phyloP scores from a whole-genome alignment of 2,329 filamentous ascomycete species.

The Xylaria sp. region DNA sequence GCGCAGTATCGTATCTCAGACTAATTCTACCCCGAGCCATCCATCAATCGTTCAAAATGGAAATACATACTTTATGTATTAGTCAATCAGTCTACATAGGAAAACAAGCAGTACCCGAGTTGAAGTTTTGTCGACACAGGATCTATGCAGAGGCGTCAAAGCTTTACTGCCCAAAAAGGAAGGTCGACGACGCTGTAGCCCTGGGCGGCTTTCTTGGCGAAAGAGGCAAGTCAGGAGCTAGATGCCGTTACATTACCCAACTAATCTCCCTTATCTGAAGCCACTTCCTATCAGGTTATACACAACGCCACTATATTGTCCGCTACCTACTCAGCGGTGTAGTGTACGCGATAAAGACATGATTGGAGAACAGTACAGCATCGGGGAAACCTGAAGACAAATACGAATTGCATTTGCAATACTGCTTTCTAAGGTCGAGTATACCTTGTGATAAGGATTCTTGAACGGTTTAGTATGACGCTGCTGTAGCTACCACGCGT shows the following conservation, averaged over 20 bases:
- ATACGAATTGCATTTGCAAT: neutral
- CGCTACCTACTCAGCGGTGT: no score
- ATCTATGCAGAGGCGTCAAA: no score
- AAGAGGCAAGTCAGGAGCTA: conserved; percentile 20
- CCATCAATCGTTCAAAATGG: no score
- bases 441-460: neutral
- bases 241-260: conserved; percentile 5
- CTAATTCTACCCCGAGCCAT: no score
- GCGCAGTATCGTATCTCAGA: no score
- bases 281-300: neutral
- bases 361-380: neutral
- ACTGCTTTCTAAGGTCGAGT: neutral
- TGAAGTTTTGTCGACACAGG: neutral
- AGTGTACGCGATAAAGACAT: neutral
- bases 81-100: no score
- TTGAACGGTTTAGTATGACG: neutral
- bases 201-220: conserved; percentile 14
- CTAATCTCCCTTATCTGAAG: conserved; percentile 24
- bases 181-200: conserved; percentile 15
- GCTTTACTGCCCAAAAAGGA: conserved; percentile 16
- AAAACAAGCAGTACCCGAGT: no score
- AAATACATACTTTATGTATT: no score
- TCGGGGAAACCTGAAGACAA: neutral
- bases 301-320: no score
- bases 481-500: neutral